These are phyloP conservation scores for Jimgerdemannia lactiflua DNA, from an alignment of 192 early-diverging fungal genomes.

Conservation along the genomic window DNA sequence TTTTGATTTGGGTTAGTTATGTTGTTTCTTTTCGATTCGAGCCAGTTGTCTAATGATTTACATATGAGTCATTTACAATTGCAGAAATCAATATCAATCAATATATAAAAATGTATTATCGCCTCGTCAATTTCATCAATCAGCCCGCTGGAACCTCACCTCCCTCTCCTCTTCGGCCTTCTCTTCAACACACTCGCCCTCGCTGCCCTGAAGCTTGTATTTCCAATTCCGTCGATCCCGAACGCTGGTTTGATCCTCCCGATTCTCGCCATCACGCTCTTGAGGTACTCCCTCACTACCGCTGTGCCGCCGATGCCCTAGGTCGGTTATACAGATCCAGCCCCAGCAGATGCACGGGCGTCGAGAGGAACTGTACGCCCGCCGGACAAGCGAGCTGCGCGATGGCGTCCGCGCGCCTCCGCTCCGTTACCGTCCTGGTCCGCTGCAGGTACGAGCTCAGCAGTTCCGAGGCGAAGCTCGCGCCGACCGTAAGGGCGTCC, in stretches of 20 bases:
- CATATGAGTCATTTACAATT: too few relatives aligned
- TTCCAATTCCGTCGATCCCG: conserved; percentile 41
- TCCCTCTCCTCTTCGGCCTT: not conserved
- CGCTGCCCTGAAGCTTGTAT: conserved; percentile 8
- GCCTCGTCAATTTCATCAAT: too few relatives aligned
- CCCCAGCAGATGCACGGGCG: conserved; percentile 39
- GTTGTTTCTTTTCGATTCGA: too few relatives aligned
- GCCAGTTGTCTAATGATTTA: too few relatives aligned
- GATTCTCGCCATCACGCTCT: conserved; percentile 37
- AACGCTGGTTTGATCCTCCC: conserved; percentile 43
- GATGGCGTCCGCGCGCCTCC: conserved; percentile 4
- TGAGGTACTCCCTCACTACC: conserved; percentile 29
- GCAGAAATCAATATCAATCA: too few relatives aligned
- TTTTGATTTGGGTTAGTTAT: too few relatives aligned
- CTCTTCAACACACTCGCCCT: not conserved
- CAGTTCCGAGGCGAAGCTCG: conserved; percentile 34
- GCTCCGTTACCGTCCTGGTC: not conserved
- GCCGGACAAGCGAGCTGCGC: conserved; percentile 39
- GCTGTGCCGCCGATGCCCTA: not conserved
- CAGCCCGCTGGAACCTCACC: not conserved
- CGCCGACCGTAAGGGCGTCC: conserved; percentile 38
- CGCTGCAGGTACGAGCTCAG: conserved; percentile 14
- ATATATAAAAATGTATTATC: too few relatives aligned
- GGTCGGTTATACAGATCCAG: conserved; percentile 43
- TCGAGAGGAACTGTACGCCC: conserved; percentile 32